phyloP scores from a whole-genome alignment of 2,329 filamentous ascomycete species.

The Dendrostoma leiphaemia region DNA sequence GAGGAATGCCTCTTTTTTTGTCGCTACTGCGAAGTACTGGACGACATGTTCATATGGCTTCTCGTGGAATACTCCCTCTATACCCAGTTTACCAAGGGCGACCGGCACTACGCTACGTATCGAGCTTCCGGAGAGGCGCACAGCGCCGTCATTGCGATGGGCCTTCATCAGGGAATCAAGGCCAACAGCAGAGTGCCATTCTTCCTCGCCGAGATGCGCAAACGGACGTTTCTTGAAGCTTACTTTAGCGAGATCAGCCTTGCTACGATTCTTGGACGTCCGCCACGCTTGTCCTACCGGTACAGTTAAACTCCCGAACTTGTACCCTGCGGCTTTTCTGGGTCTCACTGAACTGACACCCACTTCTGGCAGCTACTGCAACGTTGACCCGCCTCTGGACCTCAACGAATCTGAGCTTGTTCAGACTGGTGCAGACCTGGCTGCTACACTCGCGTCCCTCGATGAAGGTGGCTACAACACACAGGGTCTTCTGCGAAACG shows the following conservation, averaged over 20 bases:
- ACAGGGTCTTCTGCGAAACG: slow-evolving; percentile 22
- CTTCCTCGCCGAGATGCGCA: slow-evolving; percentile 31
- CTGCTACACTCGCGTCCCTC: slow-evolving; percentile 24
- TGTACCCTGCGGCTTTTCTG: slow-evolving; percentile 25
- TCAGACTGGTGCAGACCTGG: slow-evolving; percentile 26
- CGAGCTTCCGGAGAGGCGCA: slow-evolving; percentile 29
- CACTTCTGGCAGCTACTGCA: no score
- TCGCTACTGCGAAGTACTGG: slow-evolving; percentile 30
- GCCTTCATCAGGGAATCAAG: slow-evolving; percentile 30
- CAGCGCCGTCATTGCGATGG: slow-evolving; percentile 30
- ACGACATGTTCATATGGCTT: slow-evolving; percentile 33
- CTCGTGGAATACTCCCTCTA: slow-evolving; percentile 25
- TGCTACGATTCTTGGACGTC: slow-evolving; percentile 31
- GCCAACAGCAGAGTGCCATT: slow-evolving; percentile 28
- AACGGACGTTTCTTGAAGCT: slow-evolving; percentile 23
- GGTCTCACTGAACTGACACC: no score
- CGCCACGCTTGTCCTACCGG: slow-evolving; percentile 31
- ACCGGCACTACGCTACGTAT: slow-evolving; percentile 28
- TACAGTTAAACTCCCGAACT: no score
- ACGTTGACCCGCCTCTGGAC: no score
- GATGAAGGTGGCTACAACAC: slow-evolving; percentile 29
- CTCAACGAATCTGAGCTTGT: slow-evolving; percentile 27
- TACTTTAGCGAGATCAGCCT: slow-evolving; percentile 31
- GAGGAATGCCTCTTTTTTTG: slow-evolving; percentile 30
- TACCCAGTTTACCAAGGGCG: slow-evolving; percentile 26